These are phyloP conservation scores for Phlebiopsis gigantea DNA, from an alignment of 768 basidiomycete species.

Conservation along the genomic window DNA sequence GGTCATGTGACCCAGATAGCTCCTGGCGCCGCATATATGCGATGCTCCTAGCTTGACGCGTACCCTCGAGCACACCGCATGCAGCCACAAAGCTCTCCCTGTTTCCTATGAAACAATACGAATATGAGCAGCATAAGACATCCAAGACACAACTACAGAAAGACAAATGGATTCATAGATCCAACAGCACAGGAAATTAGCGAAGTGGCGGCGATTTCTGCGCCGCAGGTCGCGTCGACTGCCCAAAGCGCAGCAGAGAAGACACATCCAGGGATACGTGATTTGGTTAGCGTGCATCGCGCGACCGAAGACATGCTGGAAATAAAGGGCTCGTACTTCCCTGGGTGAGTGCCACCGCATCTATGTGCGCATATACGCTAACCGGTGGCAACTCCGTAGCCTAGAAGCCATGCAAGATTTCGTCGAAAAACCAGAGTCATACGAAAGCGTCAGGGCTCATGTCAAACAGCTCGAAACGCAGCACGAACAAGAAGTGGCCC, in stretches of 20 bases:
- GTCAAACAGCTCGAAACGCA: slow-evolving; percentile 13
- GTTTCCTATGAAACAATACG: too few relatives aligned
- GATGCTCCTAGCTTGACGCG: too few relatives aligned
- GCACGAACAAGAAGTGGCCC: slow-evolving; percentile 18
- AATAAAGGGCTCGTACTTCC: slow-evolving; percentile 21
- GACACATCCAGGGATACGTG: too few relatives aligned
- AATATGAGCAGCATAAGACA: too few relatives aligned
- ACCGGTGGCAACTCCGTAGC: slow-evolving; percentile 7
- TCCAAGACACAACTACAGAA: background rate
- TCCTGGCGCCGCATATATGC: too few relatives aligned
- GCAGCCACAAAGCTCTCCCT: too few relatives aligned
- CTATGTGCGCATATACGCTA: background rate
- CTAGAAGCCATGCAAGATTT: slow-evolving; percentile 17
- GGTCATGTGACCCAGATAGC: too few relatives aligned
- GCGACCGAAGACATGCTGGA: slow-evolving; percentile 21
- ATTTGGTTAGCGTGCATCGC: slow-evolving; percentile 16
- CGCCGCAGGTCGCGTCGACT: background rate
- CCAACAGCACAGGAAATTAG: background rate
- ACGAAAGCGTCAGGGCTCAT: slow-evolving; percentile 11
- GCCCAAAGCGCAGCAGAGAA: background rate
- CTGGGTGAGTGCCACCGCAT: slow-evolving; percentile 17
- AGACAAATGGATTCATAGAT: slow-evolving; percentile 9
- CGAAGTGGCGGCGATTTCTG: background rate
- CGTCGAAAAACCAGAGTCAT: slow-evolving; percentile 13
- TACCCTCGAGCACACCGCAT: too few relatives aligned